These are phyloP conservation scores for Rosa lucieae DNA, from an alignment of 306 rosid genomes.

Conservation along the genomic window DNA sequence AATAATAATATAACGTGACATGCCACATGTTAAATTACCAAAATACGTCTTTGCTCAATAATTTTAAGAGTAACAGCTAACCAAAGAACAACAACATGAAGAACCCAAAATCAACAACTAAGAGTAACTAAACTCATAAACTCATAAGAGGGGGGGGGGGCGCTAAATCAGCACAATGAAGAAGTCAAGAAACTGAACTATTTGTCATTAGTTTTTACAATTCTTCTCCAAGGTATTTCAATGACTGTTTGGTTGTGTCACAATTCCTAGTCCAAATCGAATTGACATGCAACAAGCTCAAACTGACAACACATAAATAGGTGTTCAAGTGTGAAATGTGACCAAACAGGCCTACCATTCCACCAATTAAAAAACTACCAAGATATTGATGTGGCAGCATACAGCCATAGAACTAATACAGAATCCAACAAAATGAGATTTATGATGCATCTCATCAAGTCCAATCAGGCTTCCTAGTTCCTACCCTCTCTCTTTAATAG, in stretches of 20 bases:
- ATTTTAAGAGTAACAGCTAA: background rate
- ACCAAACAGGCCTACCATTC: background rate
- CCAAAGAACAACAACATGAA: background rate
- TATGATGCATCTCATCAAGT: background rate
- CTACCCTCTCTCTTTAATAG: background rate
- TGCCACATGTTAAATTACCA: background rate
- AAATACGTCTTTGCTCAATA: background rate
- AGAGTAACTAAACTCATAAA: background rate
- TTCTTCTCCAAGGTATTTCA: background rate
- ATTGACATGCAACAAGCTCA: background rate
- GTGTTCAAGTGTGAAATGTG: background rate
- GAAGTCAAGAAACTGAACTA: background rate
- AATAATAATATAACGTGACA: background rate
- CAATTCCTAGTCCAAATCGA: background rate
- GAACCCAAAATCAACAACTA: background rate
- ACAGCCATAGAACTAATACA: background rate
- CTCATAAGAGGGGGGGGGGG: background rate
- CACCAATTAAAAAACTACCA: background rate
- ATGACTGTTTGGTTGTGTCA: background rate
- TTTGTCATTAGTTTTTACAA: background rate
- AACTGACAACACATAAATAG: background rate
- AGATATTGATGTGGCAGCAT: background rate
- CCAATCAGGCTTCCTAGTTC: conserved; percentile 2
- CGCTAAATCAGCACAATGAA: background rate
- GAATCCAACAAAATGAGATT: background rate